Evolutionary conservation across 495 filamentous ascomycete species (phyloP), one percentile per base, ranked within the genome.

Genomic region (Hamigera avellanea): DNA sequence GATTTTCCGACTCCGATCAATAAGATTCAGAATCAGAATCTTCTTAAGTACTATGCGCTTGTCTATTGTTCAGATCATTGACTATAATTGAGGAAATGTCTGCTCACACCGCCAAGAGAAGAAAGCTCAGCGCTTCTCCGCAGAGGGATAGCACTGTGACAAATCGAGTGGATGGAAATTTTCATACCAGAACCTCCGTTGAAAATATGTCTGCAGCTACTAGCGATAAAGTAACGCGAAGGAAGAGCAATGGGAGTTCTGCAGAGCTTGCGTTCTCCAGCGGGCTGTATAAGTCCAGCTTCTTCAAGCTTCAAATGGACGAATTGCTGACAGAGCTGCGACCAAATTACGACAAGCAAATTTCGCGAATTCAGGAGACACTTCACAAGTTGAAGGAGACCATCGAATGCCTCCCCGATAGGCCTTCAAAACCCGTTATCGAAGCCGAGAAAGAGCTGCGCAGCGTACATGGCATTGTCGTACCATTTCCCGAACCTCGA

Each of bases 301-400:
- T 86, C 44, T 93, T 96, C 61, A 81, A 89, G 45, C 63, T 98
- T 19, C 83, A 95, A 59, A 72, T 86, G 15, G 82, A 94, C 39
- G 87, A 95, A 47, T 59, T 98, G 29, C 51, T 95, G 42, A 60
- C 67, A 14, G 76, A 82, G 39, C 67, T 83, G 26, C 70, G 69
- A 50, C 69, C 80, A 17, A 72, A 81, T 42, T 82, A 88, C 53
- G 70, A 72, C 14, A 78, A 74, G 34, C 69, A 73, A 17, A 64
- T 86, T 39, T 59, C 54, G 2, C 69, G 69, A 17, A 67, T 78
- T n/a, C 81, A 94, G 31, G 67, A 73, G 12, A 70, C 72, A 13
- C 60, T 98, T 33, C 80, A 77, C 49, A 71, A 66, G 34, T 54
- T 95, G 45, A 93, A 88, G 48, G 59, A 50, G 23, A 57, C 74